Conservation (phyloP, 2,329 filamentous ascomycete species). For the Arthrobotrys sinensis region DNA sequence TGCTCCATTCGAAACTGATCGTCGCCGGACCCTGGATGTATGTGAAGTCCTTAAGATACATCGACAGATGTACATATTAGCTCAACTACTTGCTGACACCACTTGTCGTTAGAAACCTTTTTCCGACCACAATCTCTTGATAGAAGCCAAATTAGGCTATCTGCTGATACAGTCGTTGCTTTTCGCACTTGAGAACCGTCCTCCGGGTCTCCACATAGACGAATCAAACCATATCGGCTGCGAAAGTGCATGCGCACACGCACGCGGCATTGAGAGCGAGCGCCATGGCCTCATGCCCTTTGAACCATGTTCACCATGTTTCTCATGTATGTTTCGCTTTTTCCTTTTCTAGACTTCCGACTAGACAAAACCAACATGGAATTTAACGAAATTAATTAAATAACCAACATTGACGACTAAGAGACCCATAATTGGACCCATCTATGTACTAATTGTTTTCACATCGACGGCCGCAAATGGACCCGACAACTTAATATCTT, state of each 20-base stretch:
- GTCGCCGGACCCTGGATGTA: slow-evolving; percentile 36
- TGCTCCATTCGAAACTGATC: slow-evolving; percentile 55
- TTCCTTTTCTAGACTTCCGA: slow-evolving; percentile 24
- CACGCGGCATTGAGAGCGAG: slow-evolving; percentile 55
- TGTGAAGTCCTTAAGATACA: slow-evolving; percentile 7
- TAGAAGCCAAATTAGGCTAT: slow-evolving; percentile 44
- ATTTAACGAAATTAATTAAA: slow-evolving; percentile 31
- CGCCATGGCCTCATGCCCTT: slow-evolving; percentile 51
- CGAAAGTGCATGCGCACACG: slow-evolving; percentile 44
- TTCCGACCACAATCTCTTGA: slow-evolving; percentile 41
- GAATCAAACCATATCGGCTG: slow-evolving; percentile 48
- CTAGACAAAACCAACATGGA: slow-evolving; percentile 15
- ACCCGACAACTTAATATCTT: slow-evolving; percentile 29
- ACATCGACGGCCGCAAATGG: slow-evolving; percentile 17
- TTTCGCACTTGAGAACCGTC: slow-evolving; percentile 34
- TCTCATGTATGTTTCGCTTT: slow-evolving; percentile 51
- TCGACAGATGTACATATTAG: slow-evolving; percentile 8
- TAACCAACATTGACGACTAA: slow-evolving; percentile 10
- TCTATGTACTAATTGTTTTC: background rate
- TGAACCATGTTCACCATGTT: slow-evolving; percentile 57
- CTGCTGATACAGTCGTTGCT: slow-evolving; percentile 45
- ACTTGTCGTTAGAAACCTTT: slow-evolving; percentile 17
- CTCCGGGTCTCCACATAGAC: slow-evolving; percentile 48
- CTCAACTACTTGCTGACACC: slow-evolving; percentile 19
- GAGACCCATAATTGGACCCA: slow-evolving; percentile 5